Evolutionary conservation across 2,329 filamentous ascomycete species (phyloP), one percentile per base, ranked within the genome.

Genomic region (Zymoseptoria crescenta): DNA sequence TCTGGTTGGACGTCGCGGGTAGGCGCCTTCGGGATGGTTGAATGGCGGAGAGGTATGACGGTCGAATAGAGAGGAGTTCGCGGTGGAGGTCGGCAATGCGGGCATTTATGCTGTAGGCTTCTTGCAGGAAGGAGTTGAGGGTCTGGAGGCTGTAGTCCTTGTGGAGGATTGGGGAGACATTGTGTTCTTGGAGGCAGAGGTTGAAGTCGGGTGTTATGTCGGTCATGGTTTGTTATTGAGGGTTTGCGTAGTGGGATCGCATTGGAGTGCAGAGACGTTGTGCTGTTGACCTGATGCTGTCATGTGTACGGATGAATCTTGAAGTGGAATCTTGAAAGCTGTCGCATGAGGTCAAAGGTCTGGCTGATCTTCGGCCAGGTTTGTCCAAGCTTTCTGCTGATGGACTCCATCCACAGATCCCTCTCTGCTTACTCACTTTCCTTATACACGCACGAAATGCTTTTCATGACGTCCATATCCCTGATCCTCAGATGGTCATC

Each of bases 51-150:
- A 99, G 88, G 76, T 99, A 99, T 60, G 91, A 86, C 67, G 91
- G 89, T 60, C 93, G 89, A 69, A 96, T 91, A 60, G 86, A 84
- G 70, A 84, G 85, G 20, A 99, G 86, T 69, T 96, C 90, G 65
- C 79, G 79, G 67, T 91, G 86, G 41, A 99, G 84, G 55, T 87
- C 89, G 62, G 83, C 77, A 62, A 97, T 95, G 72, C 95, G 91
- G 7, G 86, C 83, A 72, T 96, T 94, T 91, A 97, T 96, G 72
- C 88, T 85, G 76, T 96, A 94, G 56, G 94, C 94, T 76, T 97
- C 93, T 71, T 93, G 91, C 35, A 97, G 79, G 72, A 97, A 99
- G 68, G 88, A 88, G 72, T 96, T 89, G 55, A 94, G 82, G 56
- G 70, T 68, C 52, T 71, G 70, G 55, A 74, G 68, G 60, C 72